Percentiles rank a stretch among this genome's conserved stretches.
Conservation (phyloP, 257 asterid species). For the Paulownia fortunei region DNA sequence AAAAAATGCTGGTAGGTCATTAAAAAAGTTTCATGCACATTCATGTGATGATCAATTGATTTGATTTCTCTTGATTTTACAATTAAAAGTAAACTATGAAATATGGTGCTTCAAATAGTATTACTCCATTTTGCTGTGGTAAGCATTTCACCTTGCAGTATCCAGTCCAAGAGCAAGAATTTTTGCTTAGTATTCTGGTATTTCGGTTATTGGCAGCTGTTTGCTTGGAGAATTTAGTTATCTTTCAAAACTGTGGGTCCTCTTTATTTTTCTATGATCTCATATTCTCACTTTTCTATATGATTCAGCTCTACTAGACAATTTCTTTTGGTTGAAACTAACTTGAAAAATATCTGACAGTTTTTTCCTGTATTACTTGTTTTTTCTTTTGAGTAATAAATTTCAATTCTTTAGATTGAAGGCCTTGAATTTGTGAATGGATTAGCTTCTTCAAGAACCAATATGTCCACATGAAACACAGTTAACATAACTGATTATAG, state of each 20-base stretch:
- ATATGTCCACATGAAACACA: neutral
- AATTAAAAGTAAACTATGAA: neutral
- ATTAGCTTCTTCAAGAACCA: neutral
- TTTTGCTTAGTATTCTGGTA: neutral
- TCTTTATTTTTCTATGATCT: neutral
- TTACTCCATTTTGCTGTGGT: too few species aligned
- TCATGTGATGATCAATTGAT: neutral
- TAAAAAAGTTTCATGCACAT: neutral
- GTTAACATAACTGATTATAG: neutral
- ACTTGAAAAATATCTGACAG: neutral
- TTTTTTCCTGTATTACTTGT: neutral
- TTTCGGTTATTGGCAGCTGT: neutral
- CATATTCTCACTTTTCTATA: neutral
- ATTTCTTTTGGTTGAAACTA: neutral
- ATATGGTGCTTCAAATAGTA: neutral
- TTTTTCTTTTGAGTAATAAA: neutral
- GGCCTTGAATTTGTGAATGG: neutral
- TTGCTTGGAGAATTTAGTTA: neutral
- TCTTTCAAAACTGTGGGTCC: neutral
- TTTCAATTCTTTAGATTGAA: neutral
- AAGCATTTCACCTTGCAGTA: neutral
- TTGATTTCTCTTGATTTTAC: neutral
- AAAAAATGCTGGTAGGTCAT: neutral
- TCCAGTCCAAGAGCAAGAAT: neutral
- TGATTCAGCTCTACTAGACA: neutral